Conservation (phyloP, 768 basidiomycete genomes). For the Leccinum boreale region DNA sequence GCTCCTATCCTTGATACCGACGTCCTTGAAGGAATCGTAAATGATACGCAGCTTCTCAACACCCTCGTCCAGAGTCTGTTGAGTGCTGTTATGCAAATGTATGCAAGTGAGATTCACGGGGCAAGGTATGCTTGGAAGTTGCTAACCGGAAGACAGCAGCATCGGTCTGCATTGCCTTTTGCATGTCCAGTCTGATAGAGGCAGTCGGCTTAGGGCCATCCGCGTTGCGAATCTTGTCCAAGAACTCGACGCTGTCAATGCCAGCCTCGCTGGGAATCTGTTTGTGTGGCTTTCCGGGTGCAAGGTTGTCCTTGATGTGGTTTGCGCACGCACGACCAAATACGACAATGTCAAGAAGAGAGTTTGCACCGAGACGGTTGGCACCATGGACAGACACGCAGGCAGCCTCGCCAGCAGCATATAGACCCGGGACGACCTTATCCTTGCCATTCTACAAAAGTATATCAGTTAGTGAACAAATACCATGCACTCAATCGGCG, state of each 20-base stretch:
- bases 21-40: constrained; percentile 84
- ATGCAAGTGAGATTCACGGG: constrained; percentile 2
- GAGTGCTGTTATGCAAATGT: constrained; percentile 54
- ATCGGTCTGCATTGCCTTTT: constrained; percentile 98
- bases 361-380: constrained; percentile 99
- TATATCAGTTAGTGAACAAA: not conserved
- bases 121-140: not conserved
- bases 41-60: constrained; percentile 82
- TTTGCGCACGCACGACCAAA: constrained; percentile 99
- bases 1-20: constrained; percentile 96
- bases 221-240: constrained; percentile 85
- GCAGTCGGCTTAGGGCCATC: constrained; percentile 84
- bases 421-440: constrained; percentile 91
- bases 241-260: constrained; percentile 74
- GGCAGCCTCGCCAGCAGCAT: constrained; percentile 98
- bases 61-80: constrained; percentile 86
- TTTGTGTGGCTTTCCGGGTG: constrained; percentile 90
- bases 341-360: constrained; percentile 96
- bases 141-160: constrained; percentile 91
- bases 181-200: constrained; percentile 91
- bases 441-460: constrained; percentile 72
- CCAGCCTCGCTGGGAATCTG: constrained; percentile 84
- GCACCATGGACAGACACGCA: constrained; percentile 99
- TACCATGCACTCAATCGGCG: constrained; percentile 1
- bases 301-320: constrained; percentile 89